Percentiles rank a stretch among this genome's conserved stretches.
phyloP scores from a whole-genome alignment of 2,329 filamentous ascomycete genomes.

The Apiospora phragmitis region DNA sequence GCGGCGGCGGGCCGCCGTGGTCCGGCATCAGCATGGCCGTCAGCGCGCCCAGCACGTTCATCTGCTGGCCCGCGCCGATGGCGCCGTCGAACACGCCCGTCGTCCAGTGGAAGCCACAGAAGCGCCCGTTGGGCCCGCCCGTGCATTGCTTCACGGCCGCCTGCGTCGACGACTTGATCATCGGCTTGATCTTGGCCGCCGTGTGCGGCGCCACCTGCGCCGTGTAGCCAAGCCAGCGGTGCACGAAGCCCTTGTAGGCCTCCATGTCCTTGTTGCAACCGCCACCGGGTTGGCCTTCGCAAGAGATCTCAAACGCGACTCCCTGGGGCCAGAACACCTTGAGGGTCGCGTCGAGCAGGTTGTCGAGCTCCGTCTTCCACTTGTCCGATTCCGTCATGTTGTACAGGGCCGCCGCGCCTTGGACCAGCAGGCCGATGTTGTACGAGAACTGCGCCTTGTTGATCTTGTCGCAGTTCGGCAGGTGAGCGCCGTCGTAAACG shows the following conservation, averaged over 20 bases:
- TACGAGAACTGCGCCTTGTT: conserved; percentile 68
- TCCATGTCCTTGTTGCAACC: conserved; percentile 70
- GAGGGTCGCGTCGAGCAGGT: conserved; percentile 51
- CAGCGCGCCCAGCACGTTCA: conserved; percentile 56
- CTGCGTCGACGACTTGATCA: conserved; percentile 56
- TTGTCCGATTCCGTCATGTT: conserved; percentile 56
- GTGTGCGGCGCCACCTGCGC: conserved; percentile 65
- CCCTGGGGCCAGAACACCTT: conserved; percentile 56
- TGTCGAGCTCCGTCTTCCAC: conserved; percentile 59
- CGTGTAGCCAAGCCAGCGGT: conserved; percentile 63
- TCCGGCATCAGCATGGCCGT: conserved; percentile 35
- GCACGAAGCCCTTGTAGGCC: conserved; percentile 71
- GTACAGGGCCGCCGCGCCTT: conserved; percentile 69
- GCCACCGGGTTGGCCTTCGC: conserved; percentile 53
- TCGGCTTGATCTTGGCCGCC: conserved; percentile 52
- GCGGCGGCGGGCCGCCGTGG: conserved; percentile 37
- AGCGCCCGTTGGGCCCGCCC: conserved; percentile 56
- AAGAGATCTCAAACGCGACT: conserved; percentile 66
- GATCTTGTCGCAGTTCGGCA: conserved; percentile 60
- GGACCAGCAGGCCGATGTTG: conserved; percentile 61
- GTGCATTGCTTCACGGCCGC: conserved; percentile 65
- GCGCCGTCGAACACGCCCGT: conserved; percentile 40
- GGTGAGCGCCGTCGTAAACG: conserved; percentile 65
- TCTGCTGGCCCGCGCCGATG: conserved; percentile 55
- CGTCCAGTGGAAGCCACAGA: conserved; percentile 66